Base-by-base conservation (phyloP, 108 stramenopile genomes). In the Cyclostephanos tholiformis region DNA sequence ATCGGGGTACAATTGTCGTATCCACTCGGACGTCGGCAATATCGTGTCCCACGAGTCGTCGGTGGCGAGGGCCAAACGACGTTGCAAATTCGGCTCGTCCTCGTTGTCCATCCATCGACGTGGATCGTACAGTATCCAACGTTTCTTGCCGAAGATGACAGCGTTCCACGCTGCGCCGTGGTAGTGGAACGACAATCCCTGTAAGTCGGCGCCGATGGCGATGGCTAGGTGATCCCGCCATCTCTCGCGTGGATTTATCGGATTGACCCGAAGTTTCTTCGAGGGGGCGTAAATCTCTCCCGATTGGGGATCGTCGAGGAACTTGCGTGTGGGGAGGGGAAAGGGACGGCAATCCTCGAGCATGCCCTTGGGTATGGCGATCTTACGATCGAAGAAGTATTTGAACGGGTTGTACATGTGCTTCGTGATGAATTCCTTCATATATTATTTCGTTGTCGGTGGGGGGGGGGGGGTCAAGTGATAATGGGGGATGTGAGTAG, bases 311-410 rank as follows among this genome's bases (percentile, higher is more conserved):
- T 80, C 51, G 39, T 80, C 72, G 30, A 80, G 51, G 41, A 49
- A 80, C 20, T 65, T 66, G 52, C 79, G 71, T 6, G 80, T 81
- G 0, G 80, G 80, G 50, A 70, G 58, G 25, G 80, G 80, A 51
- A 68, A 81, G 4, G 80, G 80, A 32, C 65, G 60, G 25, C 73
- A 69, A 50, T 81, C 80, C 52, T 75, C 62, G 50, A 81, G 69
- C 80, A 81, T 72, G 13, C 74, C 80, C 29, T 63, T 51, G 20
- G 74, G 73, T 43, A 74, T 74, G 23, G 69, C 62, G 55, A 81
- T 67, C 67, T 81, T 81, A 17, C 80, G 80, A 66, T 81, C 80
- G 49, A 81, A 81, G 58, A 81, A 74, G 64, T 81, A 81, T 67
- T 80, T 80, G 53, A 73, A 51, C 39, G 79, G 79, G 53, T 80